Base-by-base conservation (phyloP, 768 basidiomycete genomes). In the Naematelia aurantialba region DNA sequence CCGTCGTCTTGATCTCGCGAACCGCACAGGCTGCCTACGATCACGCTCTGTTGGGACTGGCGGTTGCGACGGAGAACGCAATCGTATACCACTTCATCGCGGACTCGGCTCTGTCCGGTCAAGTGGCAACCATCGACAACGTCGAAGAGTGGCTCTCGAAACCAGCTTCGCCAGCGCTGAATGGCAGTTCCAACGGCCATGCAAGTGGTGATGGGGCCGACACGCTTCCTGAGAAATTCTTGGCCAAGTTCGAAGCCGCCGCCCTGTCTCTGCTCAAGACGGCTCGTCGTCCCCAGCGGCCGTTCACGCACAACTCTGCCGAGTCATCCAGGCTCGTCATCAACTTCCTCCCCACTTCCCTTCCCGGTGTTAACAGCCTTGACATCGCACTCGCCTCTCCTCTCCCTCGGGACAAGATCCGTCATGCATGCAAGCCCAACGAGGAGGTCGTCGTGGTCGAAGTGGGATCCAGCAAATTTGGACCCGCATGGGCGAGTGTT, bases 41-140 rank as follows among this genome's bases (percentile, higher is more conserved):
- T 72, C 87, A 97, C 76, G 88, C 91, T 22, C 79, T 97, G 31
- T 82, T 98, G 17, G 90, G 91, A 13, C 85, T 89, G 52, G 84
- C 86, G 45, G 78, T 97, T 51, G 89, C 94, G 0, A 82, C 82
- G 34, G 84, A 88, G 67, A 80, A 81, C 56, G 87, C 84, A 66
- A 85, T 87, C 4, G 89, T 94, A n/a, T 80, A 96, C 24, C 94
- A 97, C 73, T 96, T 91, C 77, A 85, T 87, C 67, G 70, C 80
- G 5, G 77, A 70, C 1, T 74, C 74, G 1, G 73, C 78, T 21
- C 76, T 78, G 14, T 79, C 81, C 25, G 63, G 72, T 4, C 71
- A 83, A 11, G 78, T 71, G 14, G 56, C 81, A 19, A 82, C 86
- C 63, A 78, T 88, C 13, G 66, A 82, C 8, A 85, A 85, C 61